Evolutionary conservation across 306 rosid species (phyloP), one percentile per base, ranked within the genome.

Genomic region (Vigna mungo): DNA sequence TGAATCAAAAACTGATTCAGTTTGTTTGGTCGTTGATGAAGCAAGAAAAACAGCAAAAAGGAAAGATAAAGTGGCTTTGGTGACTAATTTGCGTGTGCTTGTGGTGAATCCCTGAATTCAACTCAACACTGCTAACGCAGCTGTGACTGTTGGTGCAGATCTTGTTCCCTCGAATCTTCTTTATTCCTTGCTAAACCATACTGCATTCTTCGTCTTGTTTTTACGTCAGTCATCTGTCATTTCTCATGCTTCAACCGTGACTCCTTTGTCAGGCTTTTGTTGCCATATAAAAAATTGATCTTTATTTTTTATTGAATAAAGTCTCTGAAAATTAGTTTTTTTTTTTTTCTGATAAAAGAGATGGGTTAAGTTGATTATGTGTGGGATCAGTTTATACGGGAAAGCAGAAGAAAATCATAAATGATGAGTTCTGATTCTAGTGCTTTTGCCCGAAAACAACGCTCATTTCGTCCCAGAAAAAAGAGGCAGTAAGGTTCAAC

Each of bases 371-470:
- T 25, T 25, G 27, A 25, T 53, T 23, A 27, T 21, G 16, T 21
- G 9, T 39, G 58, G 56, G 36, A 4, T 37, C 59, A 3, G 12
- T 53, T 43, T 70, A 25, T 25, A 20, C 34, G 44, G n/a, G 16
- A 30, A 30, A 30, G 34, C 34, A 30, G 4, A 25, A 25, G 27
- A 25, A 25, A 25, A 25, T 25, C 27, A 25, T 25, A 25, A 25
- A 25, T 25, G 27, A 25, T 25, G 27, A 30, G 53, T 49, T 27
- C 0, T 53, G 9, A 37, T 49, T 27, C 0, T 53, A 2, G n/a
- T 21, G 36, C 53, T 74, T 80, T 74, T 47, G 5, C 30, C 80
- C 75, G 74, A 21, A 36, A 56, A 14, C 51, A 25, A 32, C 64
- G 75, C 53, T 47, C 36, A 41, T 37, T 73, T 43, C 66, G 15